phyloP scores from a whole-genome alignment of 2,329 filamentous ascomycete species.

The Nemania bipapillata region DNA sequence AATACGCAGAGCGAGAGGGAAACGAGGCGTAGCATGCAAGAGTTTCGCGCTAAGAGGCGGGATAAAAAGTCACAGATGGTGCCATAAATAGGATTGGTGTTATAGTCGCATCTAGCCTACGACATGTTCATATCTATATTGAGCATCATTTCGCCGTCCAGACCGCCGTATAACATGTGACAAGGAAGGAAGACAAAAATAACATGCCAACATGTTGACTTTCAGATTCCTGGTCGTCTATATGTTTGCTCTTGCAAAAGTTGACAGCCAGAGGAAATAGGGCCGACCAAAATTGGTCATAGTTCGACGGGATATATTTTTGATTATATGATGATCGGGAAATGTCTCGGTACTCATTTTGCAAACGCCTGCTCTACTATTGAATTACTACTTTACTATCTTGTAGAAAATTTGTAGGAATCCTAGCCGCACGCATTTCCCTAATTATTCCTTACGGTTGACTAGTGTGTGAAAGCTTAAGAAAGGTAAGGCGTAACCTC shows the following conservation, averaged over 20 bases:
- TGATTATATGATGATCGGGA: too few species aligned
- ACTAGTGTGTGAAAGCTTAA: not conserved
- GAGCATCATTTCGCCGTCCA: not conserved
- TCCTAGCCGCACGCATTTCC: not conserved
- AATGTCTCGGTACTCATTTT: not conserved
- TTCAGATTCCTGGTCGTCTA: not conserved
- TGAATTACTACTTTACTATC: too few species aligned
- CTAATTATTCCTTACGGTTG: not conserved
- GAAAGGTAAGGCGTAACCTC: not conserved
- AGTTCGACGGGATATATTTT: not conserved
- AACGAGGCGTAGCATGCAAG: constrained; percentile 30
- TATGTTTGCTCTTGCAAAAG: not conserved
- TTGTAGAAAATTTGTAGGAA: too few species aligned
- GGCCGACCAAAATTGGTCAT: not conserved
- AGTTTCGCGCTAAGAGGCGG: constrained; percentile 32
- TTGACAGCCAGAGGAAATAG: not conserved
- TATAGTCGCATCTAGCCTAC: constrained; percentile 6
- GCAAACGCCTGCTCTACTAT: not conserved
- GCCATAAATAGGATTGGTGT: constrained; percentile 29
- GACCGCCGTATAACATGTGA: not conserved
- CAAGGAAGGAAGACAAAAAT: not conserved
- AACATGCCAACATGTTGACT: not conserved
- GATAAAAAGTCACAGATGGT: constrained; percentile 48
- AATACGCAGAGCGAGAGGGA: constrained; percentile 36
- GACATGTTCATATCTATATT: not conserved